Evolutionary conservation across 176 grass and related monocot species (phyloP), one percentile per base, ranked within the genome.

Genomic region (Aegilops bicornis): DNA sequence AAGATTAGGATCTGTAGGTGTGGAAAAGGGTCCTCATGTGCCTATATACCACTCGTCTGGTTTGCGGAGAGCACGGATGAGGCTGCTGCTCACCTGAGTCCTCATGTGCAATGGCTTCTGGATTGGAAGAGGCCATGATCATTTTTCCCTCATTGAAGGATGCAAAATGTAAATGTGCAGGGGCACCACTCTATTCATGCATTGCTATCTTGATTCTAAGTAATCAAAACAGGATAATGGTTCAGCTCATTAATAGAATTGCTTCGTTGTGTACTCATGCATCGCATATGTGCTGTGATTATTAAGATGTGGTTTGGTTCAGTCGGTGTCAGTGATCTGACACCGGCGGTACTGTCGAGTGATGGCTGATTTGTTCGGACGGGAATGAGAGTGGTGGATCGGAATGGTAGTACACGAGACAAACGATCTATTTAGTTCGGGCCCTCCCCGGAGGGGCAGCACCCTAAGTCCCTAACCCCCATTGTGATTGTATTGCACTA

Each of bases 1-100:
- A 81, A 69, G n/a, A 14, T 15, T 80, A 80, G 36, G 64, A 78
- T 71, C 62, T 22, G 32, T 48, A 76, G 77, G 36, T 36, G 31
- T 19, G 86, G n/a, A 39, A 14, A 86, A 86, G 58, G 20, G 23
- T 81, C 27, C 27, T 27, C 27, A 27, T 27, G 27, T 27, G 27
- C 27, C 61, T 40, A 33, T 13, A 39, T 6, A 54, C 8, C 7
- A 59, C 86, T 83, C 40, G 24, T 86, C 32, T 83, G 43, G 79
- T 17, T 81, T 33, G 47, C 7, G 71, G 54, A 47, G 71, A 27
- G 50, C 37, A 80, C 88, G 69, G 73, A 78, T 87, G 92, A 61
- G 92, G 79, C 88, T 89, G 15, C 86, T 89, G 88, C 78, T 87
- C 68, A 91, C 35, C 29, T 79, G 87, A 93, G 90, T 92, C 87